These are phyloP conservation scores for Nectriaceae sp. DNA, from an alignment of 2,329 filamentous ascomycete genomes.

Conservation along the genomic window DNA sequence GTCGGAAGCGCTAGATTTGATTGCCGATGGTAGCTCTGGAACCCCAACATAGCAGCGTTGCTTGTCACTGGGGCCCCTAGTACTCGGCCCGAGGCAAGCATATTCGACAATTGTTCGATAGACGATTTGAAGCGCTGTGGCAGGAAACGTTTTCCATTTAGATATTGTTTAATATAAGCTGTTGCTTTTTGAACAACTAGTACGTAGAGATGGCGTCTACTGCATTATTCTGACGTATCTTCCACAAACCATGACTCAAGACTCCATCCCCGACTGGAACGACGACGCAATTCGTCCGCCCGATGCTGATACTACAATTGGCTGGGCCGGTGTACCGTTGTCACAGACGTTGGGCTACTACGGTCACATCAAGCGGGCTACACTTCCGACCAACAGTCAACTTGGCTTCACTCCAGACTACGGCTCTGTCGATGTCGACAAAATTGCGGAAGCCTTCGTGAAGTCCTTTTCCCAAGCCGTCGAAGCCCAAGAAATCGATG, in stretches of 20 bases:
- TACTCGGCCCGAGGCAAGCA: no score
- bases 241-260: conserved; percentile 1
- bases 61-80: no score
- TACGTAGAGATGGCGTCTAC: no score
- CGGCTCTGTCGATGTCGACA: not conserved
- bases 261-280: not conserved
- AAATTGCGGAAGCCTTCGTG: not conserved
- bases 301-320: conserved; percentile 1
- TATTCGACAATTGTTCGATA: no score
- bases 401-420: conserved; percentile 7
- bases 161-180: no score
- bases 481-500: conserved; percentile 2
- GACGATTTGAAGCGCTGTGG: no score
- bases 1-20: no score
- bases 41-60: no score
- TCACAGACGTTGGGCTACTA: conserved; percentile 5
- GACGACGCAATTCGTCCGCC: conserved; percentile 5
- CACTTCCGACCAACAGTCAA: conserved; percentile 1
- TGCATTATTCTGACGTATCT: not conserved
- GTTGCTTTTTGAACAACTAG: no score
- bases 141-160: no score
- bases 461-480: not conserved
- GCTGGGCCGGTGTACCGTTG: conserved; percentile 6
- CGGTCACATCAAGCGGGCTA: conserved; percentile 4
- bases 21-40: no score